phyloP scores from a whole-genome alignment of 192 early-diverging fungal species.

The Rhizoclosmatium globosum region DNA sequence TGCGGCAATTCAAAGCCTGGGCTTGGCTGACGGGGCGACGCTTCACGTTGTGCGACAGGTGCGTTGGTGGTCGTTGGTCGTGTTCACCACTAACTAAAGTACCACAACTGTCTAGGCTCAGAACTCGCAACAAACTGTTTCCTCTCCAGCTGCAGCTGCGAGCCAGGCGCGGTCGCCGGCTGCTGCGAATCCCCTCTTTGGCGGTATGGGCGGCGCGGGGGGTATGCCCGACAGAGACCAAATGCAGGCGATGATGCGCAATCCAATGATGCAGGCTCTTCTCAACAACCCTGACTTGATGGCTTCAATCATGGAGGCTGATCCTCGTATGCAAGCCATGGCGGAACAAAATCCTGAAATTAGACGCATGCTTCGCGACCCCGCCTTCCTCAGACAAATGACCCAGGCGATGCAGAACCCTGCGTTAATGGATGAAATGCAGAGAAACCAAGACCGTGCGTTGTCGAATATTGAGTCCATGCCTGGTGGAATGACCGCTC shows the following conservation, averaged over 20 bases:
- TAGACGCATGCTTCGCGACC: constrained; percentile 38
- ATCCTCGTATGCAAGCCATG: constrained; percentile 37
- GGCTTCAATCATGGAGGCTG: constrained; percentile 40
- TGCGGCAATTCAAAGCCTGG: constrained; percentile 2
- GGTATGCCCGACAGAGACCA: constrained; percentile 25
- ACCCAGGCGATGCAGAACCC: constrained; percentile 38
- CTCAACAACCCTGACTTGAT: constrained; percentile 44
- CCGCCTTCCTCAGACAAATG: constrained; percentile 38
- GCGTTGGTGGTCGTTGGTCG: not conserved
- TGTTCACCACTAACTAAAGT: not conserved
- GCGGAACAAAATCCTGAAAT: constrained; percentile 43
- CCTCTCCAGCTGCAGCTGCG: not conserved
- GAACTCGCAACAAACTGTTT: too few relatives aligned
- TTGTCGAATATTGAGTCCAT: constrained; percentile 41
- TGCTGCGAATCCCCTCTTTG: not conserved
- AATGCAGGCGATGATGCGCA: constrained; percentile 31
- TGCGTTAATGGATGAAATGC: constrained; percentile 44
- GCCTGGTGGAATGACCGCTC: constrained; percentile 42
- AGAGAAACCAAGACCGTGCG: constrained; percentile 44
- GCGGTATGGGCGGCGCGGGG: not conserved
- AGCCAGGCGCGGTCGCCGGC: not conserved
- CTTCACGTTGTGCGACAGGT: constrained; percentile 26
- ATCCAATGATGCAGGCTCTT: constrained; percentile 36
- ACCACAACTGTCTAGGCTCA: not conserved
- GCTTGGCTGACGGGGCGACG: constrained; percentile 24